Conservation (phyloP, 371 early-diverging fungal genomes). For the Dinochytrium kinnereticum region DNA sequence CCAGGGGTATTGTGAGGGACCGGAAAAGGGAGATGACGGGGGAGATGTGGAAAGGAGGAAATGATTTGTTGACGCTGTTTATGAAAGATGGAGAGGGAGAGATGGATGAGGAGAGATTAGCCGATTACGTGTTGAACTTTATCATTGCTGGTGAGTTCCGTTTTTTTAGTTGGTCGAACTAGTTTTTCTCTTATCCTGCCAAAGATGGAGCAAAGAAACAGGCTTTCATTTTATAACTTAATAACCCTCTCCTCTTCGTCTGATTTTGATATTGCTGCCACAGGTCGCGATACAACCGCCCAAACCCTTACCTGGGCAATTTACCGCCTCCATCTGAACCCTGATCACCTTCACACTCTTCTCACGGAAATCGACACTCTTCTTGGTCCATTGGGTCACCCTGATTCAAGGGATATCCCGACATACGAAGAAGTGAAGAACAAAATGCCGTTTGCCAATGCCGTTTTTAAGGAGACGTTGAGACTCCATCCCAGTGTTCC, state of each 20-base stretch:
- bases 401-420: slow-evolving; percentile 18
- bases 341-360: slow-evolving; percentile 53
- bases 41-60: slow-evolving; percentile 58
- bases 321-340: slow-evolving; percentile 55
- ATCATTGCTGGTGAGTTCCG: slow-evolving; percentile 74
- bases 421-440: slow-evolving; percentile 56
- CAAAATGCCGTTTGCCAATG: slow-evolving; percentile 45
- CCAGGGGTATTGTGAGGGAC: background rate
- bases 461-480: slow-evolving; percentile 65
- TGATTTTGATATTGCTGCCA: no score
- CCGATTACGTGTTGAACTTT: slow-evolving; percentile 74
- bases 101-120: slow-evolving; percentile 60
- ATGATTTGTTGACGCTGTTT: slow-evolving; percentile 62
- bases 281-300: slow-evolving; percentile 71
- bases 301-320: slow-evolving; percentile 73
- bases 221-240: no score
- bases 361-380: slow-evolving; percentile 52
- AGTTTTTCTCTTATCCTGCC: no score
- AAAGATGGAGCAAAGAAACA: no score
- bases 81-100: slow-evolving; percentile 59
- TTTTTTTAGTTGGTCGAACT: no score
- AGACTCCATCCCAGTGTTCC: slow-evolving; percentile 75
- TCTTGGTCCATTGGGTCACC: slow-evolving; percentile 33
- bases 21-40: slow-evolving; percentile 1
- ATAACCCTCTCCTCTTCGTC: no score